Percentiles rank a stretch among this genome's conserved stretches.
Evolutionary conservation across 257 asterid species (phyloP).

Genomic region (Solanum etuberosum): DNA sequence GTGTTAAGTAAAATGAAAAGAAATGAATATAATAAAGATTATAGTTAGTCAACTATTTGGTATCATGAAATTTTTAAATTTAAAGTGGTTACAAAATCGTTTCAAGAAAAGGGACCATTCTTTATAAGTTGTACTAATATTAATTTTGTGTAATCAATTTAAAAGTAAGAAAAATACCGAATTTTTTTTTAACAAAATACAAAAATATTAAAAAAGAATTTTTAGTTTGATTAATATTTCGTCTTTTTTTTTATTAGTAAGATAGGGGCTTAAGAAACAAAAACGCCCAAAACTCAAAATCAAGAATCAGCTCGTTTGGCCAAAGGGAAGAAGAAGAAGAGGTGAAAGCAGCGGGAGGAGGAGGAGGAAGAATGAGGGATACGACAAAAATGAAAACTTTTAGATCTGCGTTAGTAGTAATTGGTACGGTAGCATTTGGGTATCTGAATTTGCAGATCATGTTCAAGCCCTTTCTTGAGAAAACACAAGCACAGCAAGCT

Average conservation of each 20-base stretch:
- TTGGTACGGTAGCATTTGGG: slow-evolving; percentile 73
- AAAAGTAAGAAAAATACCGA: not conserved
- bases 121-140: not conserved
- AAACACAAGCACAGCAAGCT: slow-evolving; percentile 46
- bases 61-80: not conserved
- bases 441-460: slow-evolving; percentile 70
- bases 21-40: no score
- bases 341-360: not conserved
- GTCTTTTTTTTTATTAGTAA: not conserved
- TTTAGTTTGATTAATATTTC: not conserved
- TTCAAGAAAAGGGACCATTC: not conserved
- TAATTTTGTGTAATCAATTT: not conserved
- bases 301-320: not conserved
- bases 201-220: no score
- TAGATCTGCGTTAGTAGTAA: slow-evolving; percentile 65
- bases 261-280: not conserved
- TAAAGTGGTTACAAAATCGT: not conserved
- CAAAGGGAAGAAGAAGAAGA: not conserved
- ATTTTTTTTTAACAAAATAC: not conserved
- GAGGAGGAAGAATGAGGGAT: slow-evolving; percentile 25
- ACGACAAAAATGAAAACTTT: slow-evolving; percentile 58
- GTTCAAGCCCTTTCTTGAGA: slow-evolving; percentile 69
- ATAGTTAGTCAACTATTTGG: not conserved
- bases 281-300: not conserved
- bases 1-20: no score